Evolutionary conservation across 805 yeast genomes (phyloP).

Genomic region (Ogataea henricii): DNA sequence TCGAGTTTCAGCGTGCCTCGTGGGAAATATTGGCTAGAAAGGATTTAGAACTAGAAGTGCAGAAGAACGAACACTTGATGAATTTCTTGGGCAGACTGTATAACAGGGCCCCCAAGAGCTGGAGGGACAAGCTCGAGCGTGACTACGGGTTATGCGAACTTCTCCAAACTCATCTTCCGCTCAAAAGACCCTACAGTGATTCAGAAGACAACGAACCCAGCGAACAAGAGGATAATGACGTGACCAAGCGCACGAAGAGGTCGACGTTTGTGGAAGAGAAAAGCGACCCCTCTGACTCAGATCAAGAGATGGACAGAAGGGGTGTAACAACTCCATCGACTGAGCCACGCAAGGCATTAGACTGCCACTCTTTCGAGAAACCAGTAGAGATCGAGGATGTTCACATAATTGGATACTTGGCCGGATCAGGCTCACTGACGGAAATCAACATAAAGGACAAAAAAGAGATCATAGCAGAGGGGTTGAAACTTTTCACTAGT

Average conservation of each 20-base stretch:
- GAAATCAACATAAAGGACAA: neutral
- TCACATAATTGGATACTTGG: neutral
- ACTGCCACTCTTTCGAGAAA: neutral
- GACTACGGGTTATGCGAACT: constrained; percentile 7
- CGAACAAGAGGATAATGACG: neutral
- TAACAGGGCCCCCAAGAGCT: constrained; percentile 12
- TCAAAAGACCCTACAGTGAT: neutral
- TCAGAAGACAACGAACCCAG: no score
- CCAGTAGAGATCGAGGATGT: neutral
- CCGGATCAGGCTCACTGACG: neutral
- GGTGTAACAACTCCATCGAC: neutral
- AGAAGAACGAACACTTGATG: constrained; percentile 16
- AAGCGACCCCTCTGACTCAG: neutral
- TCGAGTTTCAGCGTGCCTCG: constrained; percentile 25
- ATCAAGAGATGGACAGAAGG: neutral
- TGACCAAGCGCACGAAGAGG: no score
- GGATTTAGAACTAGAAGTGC: constrained; percentile 11
- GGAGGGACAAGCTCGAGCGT: constrained; percentile 17
- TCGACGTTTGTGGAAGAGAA: neutral
- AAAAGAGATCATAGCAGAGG: neutral
- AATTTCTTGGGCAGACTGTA: constrained; percentile 22
- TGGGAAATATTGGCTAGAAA: constrained; percentile 13
- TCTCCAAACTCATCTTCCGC: neutral
- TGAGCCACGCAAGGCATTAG: neutral
- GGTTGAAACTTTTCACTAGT: neutral